Evolutionary conservation across 2,329 filamentous ascomycete species (phyloP).

Genomic region (Didymosphaeria variabile): DNA sequence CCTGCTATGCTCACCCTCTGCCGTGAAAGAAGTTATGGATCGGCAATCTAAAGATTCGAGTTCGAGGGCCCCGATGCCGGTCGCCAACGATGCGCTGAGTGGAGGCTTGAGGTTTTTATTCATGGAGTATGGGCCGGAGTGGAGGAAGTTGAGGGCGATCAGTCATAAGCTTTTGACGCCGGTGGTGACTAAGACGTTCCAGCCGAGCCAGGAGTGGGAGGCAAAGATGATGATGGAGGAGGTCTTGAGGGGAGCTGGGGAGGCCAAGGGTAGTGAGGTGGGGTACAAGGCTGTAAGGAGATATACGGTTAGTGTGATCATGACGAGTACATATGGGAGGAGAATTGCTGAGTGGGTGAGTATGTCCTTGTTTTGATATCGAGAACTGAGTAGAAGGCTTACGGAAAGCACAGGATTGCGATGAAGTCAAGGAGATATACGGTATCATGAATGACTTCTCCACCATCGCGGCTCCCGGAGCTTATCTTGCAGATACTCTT

Average conservation of each 20-base stretch:
- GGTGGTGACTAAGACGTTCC: constrained; percentile 50
- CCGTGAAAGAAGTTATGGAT: constrained; percentile 57
- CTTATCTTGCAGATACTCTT: constrained; percentile 43
- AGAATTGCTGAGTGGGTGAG: constrained; percentile 44
- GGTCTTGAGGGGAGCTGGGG: constrained; percentile 44
- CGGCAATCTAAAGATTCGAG: constrained; percentile 50
- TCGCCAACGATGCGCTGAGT: constrained; percentile 52
- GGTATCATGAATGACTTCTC: constrained; percentile 48
- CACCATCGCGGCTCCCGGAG: constrained; percentile 37
- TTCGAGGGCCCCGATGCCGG: constrained; percentile 49
- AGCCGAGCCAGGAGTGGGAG: constrained; percentile 58
- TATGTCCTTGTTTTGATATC: constrained; percentile 4
- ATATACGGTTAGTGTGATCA: constrained; percentile 47
- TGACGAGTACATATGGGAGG: constrained; percentile 48
- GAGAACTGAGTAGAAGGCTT: background rate
- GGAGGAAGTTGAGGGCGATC: constrained; percentile 53
- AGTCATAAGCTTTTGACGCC: constrained; percentile 51
- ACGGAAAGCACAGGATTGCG: constrained; percentile 31
- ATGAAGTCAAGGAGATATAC: constrained; percentile 45
- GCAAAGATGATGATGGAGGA: constrained; percentile 56
- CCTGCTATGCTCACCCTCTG: constrained; percentile 55
- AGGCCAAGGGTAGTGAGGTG: constrained; percentile 27
- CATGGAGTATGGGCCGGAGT: constrained; percentile 53
- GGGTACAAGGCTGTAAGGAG: constrained; percentile 41
- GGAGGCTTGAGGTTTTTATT: constrained; percentile 53